Evolutionary conservation across 768 basidiomycete genomes (phyloP), one percentile per base, ranked within the genome.

Genomic region (Suillus decipiens): DNA sequence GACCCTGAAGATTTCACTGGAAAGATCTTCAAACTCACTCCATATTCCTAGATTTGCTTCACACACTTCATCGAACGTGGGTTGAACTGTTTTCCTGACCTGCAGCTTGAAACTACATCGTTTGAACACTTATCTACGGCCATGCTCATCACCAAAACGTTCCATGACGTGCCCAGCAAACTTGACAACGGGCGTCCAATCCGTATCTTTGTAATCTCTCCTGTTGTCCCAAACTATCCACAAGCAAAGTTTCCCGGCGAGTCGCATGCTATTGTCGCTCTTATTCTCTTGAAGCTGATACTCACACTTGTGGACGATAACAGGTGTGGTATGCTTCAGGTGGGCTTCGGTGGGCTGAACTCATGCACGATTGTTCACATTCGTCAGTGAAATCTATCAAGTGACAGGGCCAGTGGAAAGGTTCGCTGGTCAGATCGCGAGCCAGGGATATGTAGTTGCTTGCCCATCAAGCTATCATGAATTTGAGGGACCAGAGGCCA

Each of bases 401-500:
- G 94, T 96, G 2, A 96, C 93, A n/a, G 94, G 94, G 0, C 95
- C 95, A 41, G 95, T 96, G n/a, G 95, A 96, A 73, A 86, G 95
- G 57, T 94, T 92, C 71, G 91, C 90, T 0, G 88, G 90, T 15
- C 90, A 92, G 77, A 93, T 95, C 67, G 93, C 93, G 10, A 92
- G 89, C 65, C 89, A 93, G 36, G 93, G 93, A 66, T 93, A 85
- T 67, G 84, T 94, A 54, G 91, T 92, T 12, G 92, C 92, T 4
- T 92, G 89, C 61, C 92, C 92, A 1, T 93, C 91, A 4, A 83
- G 83, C 14, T 99, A 92, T 77, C 96, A 99, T 69, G 96, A 98
- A 71, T 98, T 96, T 61, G 86, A 93, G 71, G 90, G 92, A 0
- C 90, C 94, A 0, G 93, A 95, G 37, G 76, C 96, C 1, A 89